Percentiles rank a stretch among this genome's conserved stretches.
Evolutionary conservation across 495 filamentous ascomycete species (phyloP).

Genomic region (Neurospora sp.): DNA sequence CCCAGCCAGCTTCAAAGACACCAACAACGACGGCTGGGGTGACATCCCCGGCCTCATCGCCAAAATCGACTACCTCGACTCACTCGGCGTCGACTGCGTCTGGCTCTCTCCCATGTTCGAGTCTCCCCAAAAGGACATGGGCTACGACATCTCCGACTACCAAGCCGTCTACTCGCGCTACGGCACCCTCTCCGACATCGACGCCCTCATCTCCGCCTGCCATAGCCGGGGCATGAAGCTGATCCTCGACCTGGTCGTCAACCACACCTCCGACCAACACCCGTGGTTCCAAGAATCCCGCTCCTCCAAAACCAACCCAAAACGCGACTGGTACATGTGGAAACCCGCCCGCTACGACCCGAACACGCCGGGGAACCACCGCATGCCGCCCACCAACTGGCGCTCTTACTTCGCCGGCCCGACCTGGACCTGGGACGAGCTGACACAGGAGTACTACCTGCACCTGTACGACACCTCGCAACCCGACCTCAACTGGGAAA

Average conservation of each 20-base stretch:
- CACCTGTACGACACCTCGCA: constrained; percentile 51
- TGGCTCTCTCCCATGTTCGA: constrained; percentile 63
- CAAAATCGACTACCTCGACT: constrained; percentile 53
- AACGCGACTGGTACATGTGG: constrained; percentile 63
- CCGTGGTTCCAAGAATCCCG: constrained; percentile 58
- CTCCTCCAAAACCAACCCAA: constrained; percentile 44
- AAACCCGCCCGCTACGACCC: constrained; percentile 41
- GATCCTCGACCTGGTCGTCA: constrained; percentile 62
- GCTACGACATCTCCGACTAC: constrained; percentile 64
- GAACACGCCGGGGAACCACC: constrained; percentile 33
- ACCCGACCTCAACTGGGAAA: constrained; percentile 65
- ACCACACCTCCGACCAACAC: constrained; percentile 61
- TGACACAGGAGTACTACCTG: constrained; percentile 55
- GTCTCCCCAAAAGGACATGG: constrained; percentile 54
- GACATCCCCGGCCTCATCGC: constrained; percentile 58
- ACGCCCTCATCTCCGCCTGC: constrained; percentile 46
- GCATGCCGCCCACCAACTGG: constrained; percentile 61
- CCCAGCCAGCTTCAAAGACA: constrained; percentile 56
- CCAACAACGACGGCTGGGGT: constrained; percentile 56
- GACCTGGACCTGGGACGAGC: constrained; percentile 52
- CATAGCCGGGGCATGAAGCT: constrained; percentile 53
- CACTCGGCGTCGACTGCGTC: constrained; percentile 54
- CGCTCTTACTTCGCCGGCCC: constrained; percentile 38
- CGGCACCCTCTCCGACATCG: constrained; percentile 57
- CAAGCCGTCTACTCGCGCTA: constrained; percentile 49